Evolutionary conservation across 2,329 filamentous ascomycete species (phyloP).

Genomic region (Chrysosporium queenslandicum): DNA sequence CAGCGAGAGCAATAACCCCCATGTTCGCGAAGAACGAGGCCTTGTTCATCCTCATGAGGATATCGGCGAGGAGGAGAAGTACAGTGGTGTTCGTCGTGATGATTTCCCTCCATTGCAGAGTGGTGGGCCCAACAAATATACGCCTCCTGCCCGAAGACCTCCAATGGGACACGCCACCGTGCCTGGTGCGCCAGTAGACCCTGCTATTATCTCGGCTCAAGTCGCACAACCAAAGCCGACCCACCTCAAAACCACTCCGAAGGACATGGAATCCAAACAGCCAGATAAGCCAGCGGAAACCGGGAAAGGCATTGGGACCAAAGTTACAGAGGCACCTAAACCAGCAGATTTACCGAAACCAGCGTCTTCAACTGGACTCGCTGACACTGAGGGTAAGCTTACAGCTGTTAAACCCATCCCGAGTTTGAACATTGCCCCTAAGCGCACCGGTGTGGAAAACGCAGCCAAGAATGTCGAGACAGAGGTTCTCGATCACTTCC

Average conservation of each 20-base stretch:
- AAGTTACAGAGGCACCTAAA: conserved; percentile 17
- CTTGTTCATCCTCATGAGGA: conserved; percentile 55
- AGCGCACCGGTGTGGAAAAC: conserved; percentile 39
- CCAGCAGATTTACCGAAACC: conserved; percentile 18
- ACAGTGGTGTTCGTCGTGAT: conserved; percentile 81
- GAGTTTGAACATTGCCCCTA: conserved; percentile 33
- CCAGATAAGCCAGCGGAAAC: not conserved
- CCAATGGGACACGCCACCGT: conserved; percentile 64
- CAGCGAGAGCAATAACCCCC: conserved; percentile 61
- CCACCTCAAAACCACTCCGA: conserved; percentile 5
- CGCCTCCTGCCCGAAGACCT: conserved; percentile 75
- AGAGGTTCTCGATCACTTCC: conserved; percentile 54
- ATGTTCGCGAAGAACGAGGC: conserved; percentile 82
- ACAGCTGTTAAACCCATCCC: conserved; percentile 20
- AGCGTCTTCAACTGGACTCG: conserved; percentile 19
- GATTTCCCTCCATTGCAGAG: conserved; percentile 55
- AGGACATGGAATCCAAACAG: conserved; percentile 1
- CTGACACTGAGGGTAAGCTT: conserved; percentile 23
- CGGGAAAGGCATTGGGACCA: not conserved
- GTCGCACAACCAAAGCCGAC: conserved; percentile 39
- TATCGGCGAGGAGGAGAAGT: conserved; percentile 81
- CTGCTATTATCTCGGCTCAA: conserved; percentile 84
- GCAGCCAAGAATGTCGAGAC: conserved; percentile 52
- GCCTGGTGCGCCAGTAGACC: conserved; percentile 67
- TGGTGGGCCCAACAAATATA: conserved; percentile 64